Conservation (phyloP, 75 land plant genomes). For the Picea sitchensis region DNA sequence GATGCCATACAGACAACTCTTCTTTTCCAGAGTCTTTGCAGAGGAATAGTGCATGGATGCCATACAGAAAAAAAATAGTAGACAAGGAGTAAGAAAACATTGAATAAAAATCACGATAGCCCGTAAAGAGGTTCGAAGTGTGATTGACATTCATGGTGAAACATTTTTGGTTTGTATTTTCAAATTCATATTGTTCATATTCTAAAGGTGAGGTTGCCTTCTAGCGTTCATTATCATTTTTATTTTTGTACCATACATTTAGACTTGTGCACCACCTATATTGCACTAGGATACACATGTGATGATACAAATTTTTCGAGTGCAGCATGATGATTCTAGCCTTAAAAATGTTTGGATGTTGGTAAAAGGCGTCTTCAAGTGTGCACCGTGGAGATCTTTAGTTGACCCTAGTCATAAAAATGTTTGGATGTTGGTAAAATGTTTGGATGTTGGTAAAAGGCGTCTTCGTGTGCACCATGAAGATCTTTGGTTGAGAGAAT, state of each 20-base stretch:
- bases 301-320: too few relatives aligned
- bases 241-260: too few relatives aligned
- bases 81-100: neutral
- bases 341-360: too few relatives aligned
- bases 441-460: too few relatives aligned
- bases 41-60: neutral
- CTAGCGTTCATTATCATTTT: neutral
- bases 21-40: neutral
- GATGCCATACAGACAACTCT: neutral
- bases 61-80: neutral
- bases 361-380: too few relatives aligned
- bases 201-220: neutral
- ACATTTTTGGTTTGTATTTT: slow-evolving; percentile 5
- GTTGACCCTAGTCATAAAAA: too few relatives aligned
- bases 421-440: too few relatives aligned
- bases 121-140: neutral
- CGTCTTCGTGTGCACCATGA: too few relatives aligned
- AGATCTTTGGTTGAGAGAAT: too few relatives aligned
- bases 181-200: neutral
- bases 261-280: neutral
- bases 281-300: too few relatives aligned
- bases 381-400: too few relatives aligned
- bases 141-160: neutral
- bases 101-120: neutral
- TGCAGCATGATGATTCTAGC: too few relatives aligned